Evolutionary conservation across 139 green algal genomes (phyloP), one percentile per base, ranked within the genome.

Genomic region (Chlorella sp.): DNA sequence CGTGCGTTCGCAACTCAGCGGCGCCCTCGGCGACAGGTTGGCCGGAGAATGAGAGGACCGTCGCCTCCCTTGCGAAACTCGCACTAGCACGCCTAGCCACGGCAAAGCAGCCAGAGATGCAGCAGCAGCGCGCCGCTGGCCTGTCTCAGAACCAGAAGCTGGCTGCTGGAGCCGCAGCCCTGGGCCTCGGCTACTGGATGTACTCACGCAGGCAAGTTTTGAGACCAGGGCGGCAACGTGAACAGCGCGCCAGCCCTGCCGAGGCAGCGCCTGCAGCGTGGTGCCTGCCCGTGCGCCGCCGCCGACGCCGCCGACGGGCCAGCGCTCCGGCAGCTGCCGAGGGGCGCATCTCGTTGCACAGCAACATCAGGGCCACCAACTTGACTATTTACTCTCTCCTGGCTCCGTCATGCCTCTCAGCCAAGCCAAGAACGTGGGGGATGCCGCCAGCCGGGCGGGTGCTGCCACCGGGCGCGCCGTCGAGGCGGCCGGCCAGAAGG

Each of bases 381-480:
- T 44, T 5, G n/a, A 14, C 6, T 73, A 3, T 38, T 36, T 11
- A 0, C 1, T 73, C 1, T 20, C 67, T 46, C 0, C 67, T 26
- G 3, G 3, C 26, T 11, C 26, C 2, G 28, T 38, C 26, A 13
- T 51, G 40, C 28, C 28, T 77, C n/a, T 41, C 72, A 77, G 72
- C 72, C 43, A 77, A 9, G 72, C 72, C 43, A 54, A 58, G 41
- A 77, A 77, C 72, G 28, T 77, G 28, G 72, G 72, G 0, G 72
- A 77, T 8, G 72, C 72, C 0, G 72, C 72, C 72, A 77, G 72
- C 72, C 28, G 72, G 43, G 72, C 72, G 41, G 72, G 72, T 36
- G 67, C 67, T 2, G 67, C 67, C 11, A 38, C 67, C 24, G 67
- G 67, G 67, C 67, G 67, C 1, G n/a, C 22, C n/a, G 34, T 73